Evolutionary conservation across 441 rosid species (phyloP).

Genomic region (Monsonia emarginata): DNA sequence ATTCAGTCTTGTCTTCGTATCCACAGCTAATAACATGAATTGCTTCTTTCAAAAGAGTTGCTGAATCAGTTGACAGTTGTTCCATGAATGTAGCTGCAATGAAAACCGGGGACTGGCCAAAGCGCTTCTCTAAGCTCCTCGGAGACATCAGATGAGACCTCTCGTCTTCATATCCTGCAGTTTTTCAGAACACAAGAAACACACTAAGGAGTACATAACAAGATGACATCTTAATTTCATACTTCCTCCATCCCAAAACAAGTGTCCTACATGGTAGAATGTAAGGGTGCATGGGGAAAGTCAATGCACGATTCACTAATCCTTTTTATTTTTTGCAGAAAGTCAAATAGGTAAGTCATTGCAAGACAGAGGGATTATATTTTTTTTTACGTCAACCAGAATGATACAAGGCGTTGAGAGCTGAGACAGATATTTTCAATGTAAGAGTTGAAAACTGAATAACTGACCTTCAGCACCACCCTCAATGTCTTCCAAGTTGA

Average conservation of each 20-base stretch:
- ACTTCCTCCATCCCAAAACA: too few species aligned
- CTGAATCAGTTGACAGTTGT: constrained; percentile 78
- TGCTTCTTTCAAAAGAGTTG: constrained; percentile 90
- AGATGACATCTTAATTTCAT: not conserved
- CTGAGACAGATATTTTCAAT: too few species aligned
- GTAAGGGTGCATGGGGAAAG: too few species aligned
- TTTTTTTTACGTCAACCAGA: too few species aligned
- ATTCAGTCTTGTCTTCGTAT: constrained; percentile 86
- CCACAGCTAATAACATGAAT: constrained; percentile 98
- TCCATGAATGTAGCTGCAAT: constrained; percentile 96
- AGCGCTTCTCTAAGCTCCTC: constrained; percentile 89
- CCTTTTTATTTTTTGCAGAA: too few species aligned
- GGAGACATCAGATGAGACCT: constrained; percentile 89
- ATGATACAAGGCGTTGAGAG: too few species aligned
- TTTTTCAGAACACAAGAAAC: constrained; percentile 24
- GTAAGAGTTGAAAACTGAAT: constrained; percentile 20
- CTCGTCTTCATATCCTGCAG: constrained; percentile 96
- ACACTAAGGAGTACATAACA: not conserved
- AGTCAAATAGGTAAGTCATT: too few species aligned
- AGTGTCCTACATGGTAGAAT: too few species aligned
- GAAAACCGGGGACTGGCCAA: constrained; percentile 88
- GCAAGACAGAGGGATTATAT: too few species aligned
- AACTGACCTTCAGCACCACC: constrained; percentile 90
- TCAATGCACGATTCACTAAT: too few species aligned
- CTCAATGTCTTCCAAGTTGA: constrained; percentile 89